Evolutionary conservation across 208 protist genomes (phyloP).

Genomic region (Polymyxa betae): DNA sequence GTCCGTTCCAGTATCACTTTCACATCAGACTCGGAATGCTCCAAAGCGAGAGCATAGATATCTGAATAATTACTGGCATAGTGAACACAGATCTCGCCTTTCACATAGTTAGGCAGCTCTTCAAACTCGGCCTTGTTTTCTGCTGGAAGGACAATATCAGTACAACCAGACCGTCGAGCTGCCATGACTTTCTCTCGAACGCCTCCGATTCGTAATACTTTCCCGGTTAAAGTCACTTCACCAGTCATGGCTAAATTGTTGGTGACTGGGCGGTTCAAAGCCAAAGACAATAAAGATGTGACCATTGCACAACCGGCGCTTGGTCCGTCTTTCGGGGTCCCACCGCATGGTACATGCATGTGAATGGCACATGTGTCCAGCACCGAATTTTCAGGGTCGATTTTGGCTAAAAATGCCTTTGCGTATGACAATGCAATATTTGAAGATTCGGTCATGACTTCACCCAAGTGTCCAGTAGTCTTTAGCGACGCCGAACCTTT

Average conservation of each 20-base stretch:
- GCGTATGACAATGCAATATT: slow-evolving; percentile 44
- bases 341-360: slow-evolving; percentile 80
- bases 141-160: slow-evolving; percentile 74
- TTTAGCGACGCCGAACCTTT: background rate
- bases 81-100: slow-evolving; percentile 67
- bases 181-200: slow-evolving; percentile 83
- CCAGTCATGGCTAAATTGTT: slow-evolving; percentile 82
- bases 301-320: slow-evolving; percentile 78
- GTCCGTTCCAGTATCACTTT: too few relatives aligned
- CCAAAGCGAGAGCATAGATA: slow-evolving; percentile 66
- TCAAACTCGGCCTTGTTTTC: slow-evolving; percentile 79
- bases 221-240: slow-evolving; percentile 81
- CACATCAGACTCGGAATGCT: background rate
- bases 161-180: slow-evolving; percentile 71
- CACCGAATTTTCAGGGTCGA: slow-evolving; percentile 69
- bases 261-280: slow-evolving; percentile 67
- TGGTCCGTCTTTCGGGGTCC: slow-evolving; percentile 66
- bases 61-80: slow-evolving; percentile 70
- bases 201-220: slow-evolving; percentile 79
- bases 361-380: slow-evolving; percentile 72
- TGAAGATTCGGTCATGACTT: slow-evolving; percentile 37
- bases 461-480: slow-evolving; percentile 29
- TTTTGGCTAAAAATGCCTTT: slow-evolving; percentile 27
- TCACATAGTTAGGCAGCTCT: slow-evolving; percentile 75
- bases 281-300: slow-evolving; percentile 79